Evolutionary conservation across 225 moss, liverwort and hornwort genomes (phyloP).

Genomic region (Rhytidiadelphus loreus): DNA sequence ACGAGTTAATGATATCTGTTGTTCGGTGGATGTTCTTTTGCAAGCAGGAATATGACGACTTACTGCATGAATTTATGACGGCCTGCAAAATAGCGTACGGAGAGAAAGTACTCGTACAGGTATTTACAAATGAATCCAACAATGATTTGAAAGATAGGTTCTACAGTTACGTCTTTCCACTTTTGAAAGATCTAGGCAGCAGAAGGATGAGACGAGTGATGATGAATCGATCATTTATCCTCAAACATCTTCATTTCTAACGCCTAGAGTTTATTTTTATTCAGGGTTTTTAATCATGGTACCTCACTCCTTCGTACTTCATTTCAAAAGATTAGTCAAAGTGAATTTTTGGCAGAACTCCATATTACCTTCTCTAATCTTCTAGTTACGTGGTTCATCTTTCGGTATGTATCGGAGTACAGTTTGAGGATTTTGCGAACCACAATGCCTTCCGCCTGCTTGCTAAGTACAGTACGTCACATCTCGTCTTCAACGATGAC

Average conservation of each 20-base stretch:
- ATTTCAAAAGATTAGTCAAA: background rate
- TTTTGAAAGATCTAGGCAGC: background rate
- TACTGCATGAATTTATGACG: slow-evolving; percentile 78
- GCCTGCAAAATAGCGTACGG: slow-evolving; percentile 47
- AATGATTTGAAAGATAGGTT: background rate
- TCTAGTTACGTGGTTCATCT: background rate
- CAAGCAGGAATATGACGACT: slow-evolving; percentile 64
- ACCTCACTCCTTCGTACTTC: background rate
- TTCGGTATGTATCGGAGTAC: background rate
- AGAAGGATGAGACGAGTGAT: background rate
- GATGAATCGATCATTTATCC: too few species aligned
- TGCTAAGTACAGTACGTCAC: slow-evolving; percentile 48
- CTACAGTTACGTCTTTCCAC: background rate
- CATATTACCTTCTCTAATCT: background rate
- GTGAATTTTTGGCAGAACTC: background rate
- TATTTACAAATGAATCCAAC: background rate
- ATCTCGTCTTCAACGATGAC: slow-evolving; percentile 80
- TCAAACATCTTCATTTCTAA: background rate
- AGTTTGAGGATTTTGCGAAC: slow-evolving; percentile 84
- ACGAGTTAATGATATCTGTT: background rate
- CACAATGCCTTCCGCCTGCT: slow-evolving; percentile 76
- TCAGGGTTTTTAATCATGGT: background rate
- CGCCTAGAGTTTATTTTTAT: background rate
- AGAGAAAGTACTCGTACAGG: slow-evolving; percentile 66
- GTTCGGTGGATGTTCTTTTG: background rate